Evolutionary conservation across 2,329 filamentous ascomycete genomes (phyloP).

Genomic region (Ophiostoma populinum): DNA sequence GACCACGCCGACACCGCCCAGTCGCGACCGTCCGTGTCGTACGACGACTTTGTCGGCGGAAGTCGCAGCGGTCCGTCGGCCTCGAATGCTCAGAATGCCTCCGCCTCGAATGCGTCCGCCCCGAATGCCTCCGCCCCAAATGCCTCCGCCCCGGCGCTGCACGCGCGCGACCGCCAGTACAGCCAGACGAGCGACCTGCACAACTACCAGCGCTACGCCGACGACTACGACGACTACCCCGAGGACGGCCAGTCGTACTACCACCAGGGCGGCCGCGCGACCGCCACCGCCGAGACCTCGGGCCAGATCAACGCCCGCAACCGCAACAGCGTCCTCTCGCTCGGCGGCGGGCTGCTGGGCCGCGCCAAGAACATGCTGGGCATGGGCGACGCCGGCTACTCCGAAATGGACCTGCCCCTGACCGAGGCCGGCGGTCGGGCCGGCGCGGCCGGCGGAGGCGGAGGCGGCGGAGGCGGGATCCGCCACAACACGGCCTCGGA

Average conservation of each 20-base stretch:
- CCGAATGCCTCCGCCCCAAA: constrained; percentile 11
- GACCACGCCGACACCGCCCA: constrained; percentile 39
- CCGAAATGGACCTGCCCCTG: constrained; percentile 93
- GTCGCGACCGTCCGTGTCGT: constrained; percentile 71
- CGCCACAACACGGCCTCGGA: constrained; percentile 18
- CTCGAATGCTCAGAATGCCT: constrained; percentile 88
- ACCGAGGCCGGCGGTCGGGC: constrained; percentile 44
- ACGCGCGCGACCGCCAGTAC: constrained; percentile 27
- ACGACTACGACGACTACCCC: constrained; percentile 66
- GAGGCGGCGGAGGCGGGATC: constrained; percentile 16
- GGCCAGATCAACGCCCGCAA: constrained; percentile 44
- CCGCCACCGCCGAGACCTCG: constrained; percentile 25
- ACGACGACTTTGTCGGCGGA: constrained; percentile 89
- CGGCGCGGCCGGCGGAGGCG: neutral
- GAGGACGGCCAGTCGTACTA: constrained; percentile 71
- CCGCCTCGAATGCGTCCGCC: constrained; percentile 6
- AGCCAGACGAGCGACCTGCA: constrained; percentile 67
- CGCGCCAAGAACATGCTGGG: constrained; percentile 81
- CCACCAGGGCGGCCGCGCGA: constrained; percentile 49
- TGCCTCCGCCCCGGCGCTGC: constrained; percentile 14
- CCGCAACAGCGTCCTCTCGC: constrained; percentile 72
- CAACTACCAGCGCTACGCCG: constrained; percentile 84
- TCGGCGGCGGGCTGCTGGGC: constrained; percentile 77
- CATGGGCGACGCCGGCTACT: constrained; percentile 65
- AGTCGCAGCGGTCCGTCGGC: constrained; percentile 66